Evolutionary conservation across 768 basidiomycete species (phyloP).

Genomic region (Mrakia hoshinonis): DNA sequence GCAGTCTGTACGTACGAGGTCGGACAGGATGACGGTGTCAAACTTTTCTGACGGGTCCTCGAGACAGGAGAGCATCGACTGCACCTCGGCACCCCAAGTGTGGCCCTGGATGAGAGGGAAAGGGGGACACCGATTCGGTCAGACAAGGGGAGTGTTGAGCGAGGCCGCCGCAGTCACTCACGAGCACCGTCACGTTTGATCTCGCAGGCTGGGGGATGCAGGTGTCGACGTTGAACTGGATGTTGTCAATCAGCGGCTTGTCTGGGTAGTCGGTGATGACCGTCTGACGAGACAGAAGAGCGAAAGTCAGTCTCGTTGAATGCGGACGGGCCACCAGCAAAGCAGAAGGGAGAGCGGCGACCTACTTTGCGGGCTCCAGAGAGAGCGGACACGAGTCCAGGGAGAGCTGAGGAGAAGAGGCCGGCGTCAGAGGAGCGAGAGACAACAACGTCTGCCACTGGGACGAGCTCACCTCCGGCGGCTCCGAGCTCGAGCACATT

Average conservation of each 20-base stretch:
- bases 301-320: background rate
- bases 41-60: conserved; percentile 42
- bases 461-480: conserved; percentile 54
- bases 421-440: no score
- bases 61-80: conserved; percentile 30
- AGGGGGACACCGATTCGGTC: no score
- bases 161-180: conserved; percentile 15
- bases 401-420: conserved; percentile 48
- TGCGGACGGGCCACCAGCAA: background rate
- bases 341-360: conserved; percentile 1
- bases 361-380: conserved; percentile 63
- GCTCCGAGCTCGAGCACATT: conserved; percentile 82
- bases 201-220: conserved; percentile 46
- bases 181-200: conserved; percentile 40
- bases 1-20: conserved; percentile 52
- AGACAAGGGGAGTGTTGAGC: background rate
- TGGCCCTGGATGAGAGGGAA: conserved; percentile 33
- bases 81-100: conserved; percentile 36
- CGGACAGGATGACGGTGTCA: conserved; percentile 77
- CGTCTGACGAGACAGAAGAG: conserved; percentile 45
- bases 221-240: conserved; percentile 55
- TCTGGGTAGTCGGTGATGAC: conserved; percentile 94
- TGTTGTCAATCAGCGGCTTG: conserved; percentile 60
- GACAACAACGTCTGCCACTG: background rate
- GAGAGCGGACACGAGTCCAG: conserved; percentile 63